Conservation (phyloP, 306 rosid species). For the Purshia tridentata region DNA sequence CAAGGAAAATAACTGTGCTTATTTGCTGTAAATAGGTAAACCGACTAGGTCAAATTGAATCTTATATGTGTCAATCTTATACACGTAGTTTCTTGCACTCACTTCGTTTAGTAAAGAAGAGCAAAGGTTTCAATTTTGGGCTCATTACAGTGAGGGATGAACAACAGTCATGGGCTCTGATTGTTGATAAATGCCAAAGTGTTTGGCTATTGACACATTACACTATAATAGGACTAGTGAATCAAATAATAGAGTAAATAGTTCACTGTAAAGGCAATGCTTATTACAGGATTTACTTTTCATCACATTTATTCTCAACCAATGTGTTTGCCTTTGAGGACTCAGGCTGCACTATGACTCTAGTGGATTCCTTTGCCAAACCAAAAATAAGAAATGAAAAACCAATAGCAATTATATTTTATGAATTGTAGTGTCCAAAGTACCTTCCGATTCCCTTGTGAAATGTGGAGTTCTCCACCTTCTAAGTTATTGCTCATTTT, state of each 20-base stretch:
- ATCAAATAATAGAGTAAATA: neutral
- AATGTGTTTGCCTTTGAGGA: neutral
- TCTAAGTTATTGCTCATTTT: conserved; percentile 21
- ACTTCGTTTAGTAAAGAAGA: neutral
- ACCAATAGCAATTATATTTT: neutral
- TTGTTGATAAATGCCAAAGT: neutral
- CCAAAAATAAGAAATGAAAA: neutral
- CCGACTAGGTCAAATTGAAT: neutral
- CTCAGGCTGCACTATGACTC: neutral
- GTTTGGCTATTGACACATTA: neutral
- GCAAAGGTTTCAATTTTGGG: neutral
- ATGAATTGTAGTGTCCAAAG: conserved; percentile 9
- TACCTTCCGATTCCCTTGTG: neutral
- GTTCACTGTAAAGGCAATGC: neutral
- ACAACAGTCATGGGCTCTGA: neutral
- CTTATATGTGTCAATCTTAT: neutral
- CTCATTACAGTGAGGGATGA: neutral
- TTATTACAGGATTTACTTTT: neutral
- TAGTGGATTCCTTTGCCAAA: neutral
- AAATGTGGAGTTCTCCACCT: neutral
- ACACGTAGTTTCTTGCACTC: neutral
- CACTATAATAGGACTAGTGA: neutral
- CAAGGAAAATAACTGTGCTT: neutral
- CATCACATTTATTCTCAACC: neutral
- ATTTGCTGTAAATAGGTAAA: neutral